phyloP scores from a whole-genome alignment of 2,329 filamentous ascomycete species.

The Dactylellina drechsleri region DNA sequence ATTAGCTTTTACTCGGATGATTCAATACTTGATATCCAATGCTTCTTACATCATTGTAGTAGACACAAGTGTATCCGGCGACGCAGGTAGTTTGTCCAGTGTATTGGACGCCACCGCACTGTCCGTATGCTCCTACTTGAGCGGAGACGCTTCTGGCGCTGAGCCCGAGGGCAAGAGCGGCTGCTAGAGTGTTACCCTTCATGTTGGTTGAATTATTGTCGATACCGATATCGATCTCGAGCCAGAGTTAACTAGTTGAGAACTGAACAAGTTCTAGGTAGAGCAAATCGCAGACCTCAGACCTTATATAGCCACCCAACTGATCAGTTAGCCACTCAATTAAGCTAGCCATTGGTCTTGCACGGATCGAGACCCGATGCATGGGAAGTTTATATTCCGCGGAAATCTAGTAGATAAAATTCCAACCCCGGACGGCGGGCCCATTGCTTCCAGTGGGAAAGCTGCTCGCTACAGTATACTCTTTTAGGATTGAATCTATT shows the following conservation, averaged over 20 bases:
- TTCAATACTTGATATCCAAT: conserved; percentile 57
- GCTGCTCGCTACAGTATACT: conserved; percentile 12
- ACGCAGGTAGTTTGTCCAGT: conserved; percentile 62
- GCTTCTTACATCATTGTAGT: conserved; percentile 62
- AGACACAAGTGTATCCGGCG: conserved; percentile 63
- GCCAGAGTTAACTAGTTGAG: neutral
- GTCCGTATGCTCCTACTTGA: conserved; percentile 61
- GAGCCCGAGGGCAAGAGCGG: conserved; percentile 38
- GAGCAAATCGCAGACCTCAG: no score
- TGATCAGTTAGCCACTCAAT: no score
- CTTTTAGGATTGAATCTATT: neutral
- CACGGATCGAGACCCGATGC: conserved; percentile 27
- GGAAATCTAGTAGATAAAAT: neutral
- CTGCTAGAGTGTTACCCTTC: conserved; percentile 35
- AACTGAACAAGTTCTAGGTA: no score
- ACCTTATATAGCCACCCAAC: no score
- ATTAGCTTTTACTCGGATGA: neutral
- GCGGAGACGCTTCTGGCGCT: conserved; percentile 58
- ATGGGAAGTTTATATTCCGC: conserved; percentile 21
- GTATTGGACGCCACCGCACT: conserved; percentile 64
- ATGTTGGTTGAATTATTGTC: conserved; percentile 29
- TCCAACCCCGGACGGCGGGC: conserved; percentile 13
- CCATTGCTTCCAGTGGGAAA: conserved; percentile 35
- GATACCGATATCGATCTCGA: conserved; percentile 1
- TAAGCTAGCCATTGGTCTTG: neutral